Evolutionary conservation across 169 alveolate genomes (phyloP), one percentile per base, ranked within the genome.

Genomic region (Eimeria brunetti): DNA sequence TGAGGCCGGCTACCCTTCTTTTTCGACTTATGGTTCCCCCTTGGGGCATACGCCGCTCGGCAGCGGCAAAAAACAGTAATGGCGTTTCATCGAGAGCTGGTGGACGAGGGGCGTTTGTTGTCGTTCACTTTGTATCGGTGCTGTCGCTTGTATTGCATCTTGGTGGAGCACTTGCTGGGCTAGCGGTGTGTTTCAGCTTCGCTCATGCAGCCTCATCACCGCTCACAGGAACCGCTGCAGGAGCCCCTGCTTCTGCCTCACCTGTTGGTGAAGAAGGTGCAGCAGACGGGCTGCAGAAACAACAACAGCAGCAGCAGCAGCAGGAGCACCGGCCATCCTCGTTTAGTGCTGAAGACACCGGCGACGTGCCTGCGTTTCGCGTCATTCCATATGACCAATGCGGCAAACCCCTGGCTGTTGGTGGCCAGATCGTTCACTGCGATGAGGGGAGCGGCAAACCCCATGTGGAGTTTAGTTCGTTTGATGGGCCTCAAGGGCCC

Each of bases 341-440:
- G 33, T 5, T 16, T 24, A 53, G n/a, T 18, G 44, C 76, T 58
- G 76, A 56, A 24, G 56, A n/a, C 22, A 20, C 22, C 5, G 60
- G 20, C 18, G 56, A 4, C 3, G 24, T 6, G 3, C 51, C n/a
- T 49, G 41, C n/a, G 53, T 84, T 84, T 44, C 78, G 64, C 44
- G 27, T 78, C 11, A 84, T 84, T 56, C 12, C 58, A 6, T 84
- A 84, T 38, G 73, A 4, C 58, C 14, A 11, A 41, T 84, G 91
- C 91, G 58, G 60, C n/a, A 58, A 12, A 6, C 91, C 91, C 3
- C 91, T 84, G 5, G 91, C 64, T 58, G 76, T 84, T 36, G 91
- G 58, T 14, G 91, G 91, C 56, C 38, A 84, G 44, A 84, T 84
- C 46, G 78, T 84, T 12, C 73, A 60, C 16, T 84, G 91, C 76